A percentile compares a stretch with the other conserved stretches of the same genome.
Evolutionary conservation across 768 basidiomycete species (phyloP).

Genomic region (Boletus rex-veris): DNA sequence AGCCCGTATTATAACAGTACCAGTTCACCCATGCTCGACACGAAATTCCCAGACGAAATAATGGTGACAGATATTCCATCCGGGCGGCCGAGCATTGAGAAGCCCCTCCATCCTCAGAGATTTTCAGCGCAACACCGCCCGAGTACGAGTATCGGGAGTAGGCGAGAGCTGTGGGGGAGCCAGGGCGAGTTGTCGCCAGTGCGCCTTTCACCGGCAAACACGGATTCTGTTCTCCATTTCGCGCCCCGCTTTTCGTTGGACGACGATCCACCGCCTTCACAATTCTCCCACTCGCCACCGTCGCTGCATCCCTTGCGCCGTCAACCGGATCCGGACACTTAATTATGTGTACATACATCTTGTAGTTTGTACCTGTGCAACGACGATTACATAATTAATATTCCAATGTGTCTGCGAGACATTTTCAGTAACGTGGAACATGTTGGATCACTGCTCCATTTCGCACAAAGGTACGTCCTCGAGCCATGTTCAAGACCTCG

Average conservation of each 20-base stretch:
- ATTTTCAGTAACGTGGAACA: conserved; percentile 27
- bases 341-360: neutral
- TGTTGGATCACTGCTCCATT: conserved; percentile 96
- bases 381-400: conserved; percentile 10
- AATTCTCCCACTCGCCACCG: conserved; percentile 6
- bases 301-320: conserved; percentile 27
- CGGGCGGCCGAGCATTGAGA: conserved; percentile 16
- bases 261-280: conserved; percentile 1
- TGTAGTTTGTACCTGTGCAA: neutral
- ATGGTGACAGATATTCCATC: conserved; percentile 12
- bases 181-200: conserved; percentile 9
- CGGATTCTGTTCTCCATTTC: conserved; percentile 9
- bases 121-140: neutral
- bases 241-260: conserved; percentile 14
- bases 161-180: conserved; percentile 21
- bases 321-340: conserved; percentile 8
- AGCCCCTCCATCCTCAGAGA: conserved; percentile 22
- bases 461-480: conserved; percentile 74
- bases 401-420: no score
- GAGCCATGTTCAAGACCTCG: neutral
- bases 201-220: conserved; percentile 5
- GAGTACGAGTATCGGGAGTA: conserved; percentile 19
- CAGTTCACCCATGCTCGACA: conserved; percentile 4
- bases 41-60: conserved; percentile 14
- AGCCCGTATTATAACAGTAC: conserved; percentile 13